These are phyloP conservation scores for Dendrocalamus latiflorus DNA, from an alignment of 202 grass and related monocot species.

Conservation along the genomic window DNA sequence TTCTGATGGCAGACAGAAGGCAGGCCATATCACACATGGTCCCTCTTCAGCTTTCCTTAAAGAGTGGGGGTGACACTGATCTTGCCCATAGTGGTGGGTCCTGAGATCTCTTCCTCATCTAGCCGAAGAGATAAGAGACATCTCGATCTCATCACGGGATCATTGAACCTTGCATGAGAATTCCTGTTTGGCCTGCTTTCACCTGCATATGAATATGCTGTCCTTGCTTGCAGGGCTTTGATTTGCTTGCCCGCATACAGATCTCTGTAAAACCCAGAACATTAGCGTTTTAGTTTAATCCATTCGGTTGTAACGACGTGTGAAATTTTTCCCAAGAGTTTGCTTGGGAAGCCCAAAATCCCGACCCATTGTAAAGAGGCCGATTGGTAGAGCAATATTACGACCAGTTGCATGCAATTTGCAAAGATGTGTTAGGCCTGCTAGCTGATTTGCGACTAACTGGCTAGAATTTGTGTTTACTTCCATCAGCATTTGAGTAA, in stretches of 20 bases:
- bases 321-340: neutral
- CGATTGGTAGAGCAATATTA: neutral
- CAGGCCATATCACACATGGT: neutral
- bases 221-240: neutral
- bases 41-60: neutral
- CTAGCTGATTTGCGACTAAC: neutral
- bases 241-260: neutral
- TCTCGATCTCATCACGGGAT: slow-evolving; percentile 24
- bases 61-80: neutral
- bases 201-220: slow-evolving; percentile 25
- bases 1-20: neutral
- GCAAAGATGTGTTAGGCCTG: neutral
- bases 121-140: slow-evolving; percentile 21
- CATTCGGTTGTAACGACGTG: neutral
- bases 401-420: neutral
- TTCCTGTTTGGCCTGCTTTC: slow-evolving; percentile 7
- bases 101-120: neutral
- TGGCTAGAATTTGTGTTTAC: neutral
- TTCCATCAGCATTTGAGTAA: neutral
- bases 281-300: neutral
- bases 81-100: slow-evolving; percentile 19
- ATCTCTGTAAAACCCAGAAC: neutral
- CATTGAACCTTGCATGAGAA: slow-evolving; percentile 18
- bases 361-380: neutral
- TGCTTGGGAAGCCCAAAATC: too few relatives aligned